Evolutionary conservation across 2,329 filamentous ascomycete species (phyloP), one percentile per base, ranked within the genome.

Genomic region (Zymoseptoria tritici): DNA sequence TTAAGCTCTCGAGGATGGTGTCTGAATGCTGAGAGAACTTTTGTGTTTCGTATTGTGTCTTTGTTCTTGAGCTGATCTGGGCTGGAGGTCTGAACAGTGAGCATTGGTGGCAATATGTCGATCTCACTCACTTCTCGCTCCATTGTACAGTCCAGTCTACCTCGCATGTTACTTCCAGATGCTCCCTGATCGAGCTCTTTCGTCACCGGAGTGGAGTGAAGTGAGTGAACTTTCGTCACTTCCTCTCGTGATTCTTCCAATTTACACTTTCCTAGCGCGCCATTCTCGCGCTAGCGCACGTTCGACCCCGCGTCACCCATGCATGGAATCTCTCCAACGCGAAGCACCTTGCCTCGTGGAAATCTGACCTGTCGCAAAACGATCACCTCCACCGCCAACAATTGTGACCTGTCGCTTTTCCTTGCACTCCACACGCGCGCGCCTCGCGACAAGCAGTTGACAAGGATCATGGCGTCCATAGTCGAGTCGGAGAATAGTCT

Each of bases 381-480:
- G 9, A 42, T 16, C 24, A 13, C 36, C 36, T n/a, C 36, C 36
- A 42, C 36, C 36, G 36, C 11, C 36, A 16, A 13, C 36, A 6
- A 16, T 42, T 42, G 36, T 42, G 36, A 42, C 36, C 36, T 42
- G 36, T 42, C 36, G 11, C 21, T 6, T 16, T 42, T 42, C 36
- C 16, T 16, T 16, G n/a, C 36, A n/a, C 36, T 42, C 11, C 5
- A 5, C 11, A 42, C 36, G 36, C 36, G 36, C 36, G 36, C 36
- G 36, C 11, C 11, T 16, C 36, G 36, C 36, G 36, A 16, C 36
- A 13, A 42, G 36, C 13, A 42, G 36, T 5, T 51, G 36, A 55
- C 55, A 22, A 49, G 22, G 26, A 58, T 29, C 56, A 70, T 70
- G 69, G 68, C 63, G 19, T 68, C 66, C 50, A 52, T 65, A 54